Base-by-base conservation (phyloP, 75 land plant genomes). In the Cunninghamia lanceolata region DNA sequence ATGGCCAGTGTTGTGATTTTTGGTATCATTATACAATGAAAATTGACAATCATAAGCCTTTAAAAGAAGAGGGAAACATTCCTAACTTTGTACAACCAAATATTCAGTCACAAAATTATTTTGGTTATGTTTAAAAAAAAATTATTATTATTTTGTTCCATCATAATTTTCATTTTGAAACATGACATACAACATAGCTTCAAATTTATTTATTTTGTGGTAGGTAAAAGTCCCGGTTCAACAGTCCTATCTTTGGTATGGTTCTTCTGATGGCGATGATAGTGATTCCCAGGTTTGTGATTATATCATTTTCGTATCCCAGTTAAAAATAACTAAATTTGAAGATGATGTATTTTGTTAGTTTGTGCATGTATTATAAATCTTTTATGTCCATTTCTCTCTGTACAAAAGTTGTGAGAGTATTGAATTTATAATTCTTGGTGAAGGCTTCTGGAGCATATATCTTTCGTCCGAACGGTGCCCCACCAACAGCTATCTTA, bases 371-470 rank as follows among this genome's bases (percentile, higher is more conserved):
- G 15, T 21, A 68, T 63, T 45, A 17, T 17, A 84, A 63, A 5
- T 25, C 9, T 43, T 87, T 32, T 47, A 53, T 70, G 46, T 39
- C 25, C 34, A 80, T 86, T 43, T 68, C 59, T 43, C 16, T 42
- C 68, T 7, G 28, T 63, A 63, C n/a, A 52, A 59, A 42, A 28
- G 40, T 39, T 52, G 35, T 73, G 45, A 74, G 52, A 17, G 19
- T 30, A 13, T 54, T 79, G n/a, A 46, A 50, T 47, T 21, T 19
- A 45, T 87, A 39, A 53, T 82, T 40, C 70, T 54, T 80, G 36
- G 59, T 73, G 40, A 87, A 97, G 98, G 88, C 94, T 75, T 98
- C 99, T 78, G 98, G 99, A 80, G 99, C 99, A 83, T 98, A 98
- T 82, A 93, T 98, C 85, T 98, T 98, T 87, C 92, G 96, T 34